Conservation (phyloP, 352 stramenopile genomes). For the Phytophthora pistaciae region DNA sequence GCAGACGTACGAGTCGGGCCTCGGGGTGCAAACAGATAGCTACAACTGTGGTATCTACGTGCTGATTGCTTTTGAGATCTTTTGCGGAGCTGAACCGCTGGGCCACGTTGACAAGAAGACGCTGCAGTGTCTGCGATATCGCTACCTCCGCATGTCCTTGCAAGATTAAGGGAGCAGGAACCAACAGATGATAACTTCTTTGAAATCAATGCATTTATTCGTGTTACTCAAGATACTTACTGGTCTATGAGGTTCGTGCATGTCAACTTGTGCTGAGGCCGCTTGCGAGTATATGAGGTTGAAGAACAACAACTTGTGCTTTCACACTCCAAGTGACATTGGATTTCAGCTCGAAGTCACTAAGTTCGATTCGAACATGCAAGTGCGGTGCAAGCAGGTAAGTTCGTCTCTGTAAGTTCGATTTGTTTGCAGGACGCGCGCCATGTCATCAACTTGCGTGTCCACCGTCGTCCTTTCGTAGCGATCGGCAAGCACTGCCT, state of each 20-base stretch:
- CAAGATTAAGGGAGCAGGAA: not conserved
- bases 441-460: not conserved
- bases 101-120: no score
- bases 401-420: not conserved
- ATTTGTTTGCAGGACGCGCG: not conserved
- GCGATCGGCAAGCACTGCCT: not conserved
- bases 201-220: not conserved
- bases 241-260: not conserved
- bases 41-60: no score
- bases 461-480: not conserved
- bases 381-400: no score
- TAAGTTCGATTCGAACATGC: no score
- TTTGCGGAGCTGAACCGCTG: no score
- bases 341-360: no score
- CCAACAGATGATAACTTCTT: not conserved
- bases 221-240: not conserved
- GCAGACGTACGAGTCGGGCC: not conserved
- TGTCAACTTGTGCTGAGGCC: not conserved
- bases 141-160: not conserved
- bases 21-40: not conserved
- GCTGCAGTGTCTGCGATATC: not conserved
- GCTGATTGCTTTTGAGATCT: no score
- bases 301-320: not conserved
- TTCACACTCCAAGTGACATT: not conserved
- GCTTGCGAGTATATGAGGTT: not conserved